phyloP scores from a whole-genome alignment of 805 yeast species.

The Hanseniaspora taiwanica region DNA sequence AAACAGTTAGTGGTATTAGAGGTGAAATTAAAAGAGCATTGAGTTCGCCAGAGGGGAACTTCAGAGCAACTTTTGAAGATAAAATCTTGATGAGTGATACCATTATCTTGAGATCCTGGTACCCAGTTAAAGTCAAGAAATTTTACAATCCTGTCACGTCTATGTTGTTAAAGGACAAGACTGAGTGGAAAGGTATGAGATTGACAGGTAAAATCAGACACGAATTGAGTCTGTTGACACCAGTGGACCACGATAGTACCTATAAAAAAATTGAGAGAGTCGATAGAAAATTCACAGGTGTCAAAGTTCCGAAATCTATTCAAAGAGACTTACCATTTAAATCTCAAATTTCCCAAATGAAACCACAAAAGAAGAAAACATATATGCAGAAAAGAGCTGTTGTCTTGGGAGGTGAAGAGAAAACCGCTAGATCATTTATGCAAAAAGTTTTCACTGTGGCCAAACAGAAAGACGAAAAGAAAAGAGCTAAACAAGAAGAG shows the following conservation, averaged over 20 bases:
- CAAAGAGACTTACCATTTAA: conserved; percentile 77
- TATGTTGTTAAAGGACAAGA: conserved; percentile 58
- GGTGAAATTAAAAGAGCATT: conserved; percentile 96
- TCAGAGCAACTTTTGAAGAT: conserved; percentile 94
- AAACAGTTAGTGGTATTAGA: conserved; percentile 92
- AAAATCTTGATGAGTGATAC: conserved; percentile 84
- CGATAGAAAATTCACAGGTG: conserved; percentile 75
- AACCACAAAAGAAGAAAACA: conserved; percentile 71
- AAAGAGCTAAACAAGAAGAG: conserved; percentile 54
- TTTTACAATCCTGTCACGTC: conserved; percentile 97
- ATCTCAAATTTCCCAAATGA: conserved; percentile 81
- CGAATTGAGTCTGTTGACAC: conserved; percentile 51
- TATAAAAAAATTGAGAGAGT: conserved; percentile 67
- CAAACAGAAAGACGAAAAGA: conserved; percentile 73
- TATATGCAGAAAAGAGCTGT: conserved; percentile 89
- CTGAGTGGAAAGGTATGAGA: conserved; percentile 93
- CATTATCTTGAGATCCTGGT: conserved; percentile 88
- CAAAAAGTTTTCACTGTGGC: conserved; percentile 76
- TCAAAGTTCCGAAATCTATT: conserved; percentile 71
- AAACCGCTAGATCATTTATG: conserved; percentile 80
- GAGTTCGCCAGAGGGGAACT: conserved; percentile 88
- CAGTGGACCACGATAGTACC: conserved; percentile 37
- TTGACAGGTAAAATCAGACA: conserved; percentile 90
- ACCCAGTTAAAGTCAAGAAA: conserved; percentile 79
- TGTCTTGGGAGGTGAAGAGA: conserved; percentile 82